Conservation (phyloP, 2,329 filamentous ascomycete genomes). For the Penicillium sp. region DNA sequence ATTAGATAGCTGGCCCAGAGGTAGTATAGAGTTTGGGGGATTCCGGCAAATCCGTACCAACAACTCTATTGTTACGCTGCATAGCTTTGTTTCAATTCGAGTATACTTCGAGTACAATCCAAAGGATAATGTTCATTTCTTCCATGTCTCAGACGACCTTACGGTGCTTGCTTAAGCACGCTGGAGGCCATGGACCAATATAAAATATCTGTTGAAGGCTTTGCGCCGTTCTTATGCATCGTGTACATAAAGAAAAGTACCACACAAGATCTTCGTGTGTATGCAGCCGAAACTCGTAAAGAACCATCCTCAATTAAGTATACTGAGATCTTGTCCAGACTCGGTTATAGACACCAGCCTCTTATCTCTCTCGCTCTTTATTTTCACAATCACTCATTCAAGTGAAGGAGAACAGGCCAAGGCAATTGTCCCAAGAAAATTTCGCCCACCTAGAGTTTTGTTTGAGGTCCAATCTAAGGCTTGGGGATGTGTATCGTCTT, state of each 20-base stretch:
- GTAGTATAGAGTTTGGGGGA: background rate
- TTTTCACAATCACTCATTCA: conserved; percentile 21
- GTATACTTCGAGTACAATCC: background rate
- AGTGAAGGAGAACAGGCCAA: conserved; percentile 16
- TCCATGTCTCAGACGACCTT: background rate
- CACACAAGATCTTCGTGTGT: conserved; percentile 1
- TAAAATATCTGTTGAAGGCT: conserved; percentile 3
- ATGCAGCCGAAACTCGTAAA: conserved; percentile 17
- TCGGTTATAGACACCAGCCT: conserved; percentile 14
- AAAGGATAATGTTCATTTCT: background rate
- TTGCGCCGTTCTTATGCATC: background rate
- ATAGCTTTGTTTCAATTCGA: background rate
- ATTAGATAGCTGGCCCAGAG: background rate
- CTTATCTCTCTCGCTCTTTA: conserved; percentile 16
- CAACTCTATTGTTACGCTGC: background rate
- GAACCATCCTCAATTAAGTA: conserved; percentile 19
- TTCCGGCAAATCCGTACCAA: background rate
- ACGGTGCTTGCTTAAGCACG: no score
- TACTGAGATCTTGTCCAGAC: conserved; percentile 20
- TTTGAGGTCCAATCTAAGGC: conserved; percentile 49
- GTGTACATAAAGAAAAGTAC: background rate
- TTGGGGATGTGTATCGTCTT: conserved; percentile 95
- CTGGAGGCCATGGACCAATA: background rate
- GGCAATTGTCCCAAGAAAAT: conserved; percentile 15
- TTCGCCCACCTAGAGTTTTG: conserved; percentile 11